Base-by-base conservation (phyloP, 2,329 filamentous ascomycete species). In the Falciphora oryzae region DNA sequence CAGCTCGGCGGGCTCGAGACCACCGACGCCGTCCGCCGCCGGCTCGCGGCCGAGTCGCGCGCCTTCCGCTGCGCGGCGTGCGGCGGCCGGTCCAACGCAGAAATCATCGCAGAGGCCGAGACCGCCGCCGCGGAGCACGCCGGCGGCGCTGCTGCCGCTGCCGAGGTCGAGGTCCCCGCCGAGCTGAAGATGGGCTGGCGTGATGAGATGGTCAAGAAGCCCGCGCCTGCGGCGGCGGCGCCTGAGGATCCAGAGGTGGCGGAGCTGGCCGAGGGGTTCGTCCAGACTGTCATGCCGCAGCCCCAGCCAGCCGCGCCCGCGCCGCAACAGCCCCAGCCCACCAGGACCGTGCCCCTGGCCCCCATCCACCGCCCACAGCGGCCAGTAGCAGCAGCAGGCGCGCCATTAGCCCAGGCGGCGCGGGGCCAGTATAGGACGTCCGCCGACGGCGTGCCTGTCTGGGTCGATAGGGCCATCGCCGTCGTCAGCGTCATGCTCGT, bases 1-100 rank as follows among this genome's bases (percentile, higher is more conserved):
- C 95, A 98, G 79, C 81, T 99, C 1, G 95, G 95, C 16, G 95
- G 95, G 0, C 81, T 98, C 71, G 93, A 97, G 69, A 89, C 89
- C 4, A 85, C 80, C 31, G 87, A 89, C 25, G 82, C 81, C 6
- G 86, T 91, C 62, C 81, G 94, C 64, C 83, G 83, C 70, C 79
- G 84, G 59, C 84, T 95, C 70, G 95, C 95, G 5, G 78, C 73
- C 60, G 85, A 89, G 71, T 92, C 88, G 66, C 76, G 76, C 1
- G 73, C 70, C 0, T 97, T 88, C 83, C 84, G 78, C 63, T 98
- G 95, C 76, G 73, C 80, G 0, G 82, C 79, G 0, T 98, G 94
- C 74, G 86, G 92, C 72, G 87, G 77, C 25, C 88, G 83, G 76
- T 83, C 80, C 13, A 96, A 96, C 72, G 82, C 79, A 63, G 89